A percentile compares a stretch with the other conserved stretches of the same genome.
phyloP scores from a whole-genome alignment of 371 early-diverging fungal species.

The Circinella minor region DNA sequence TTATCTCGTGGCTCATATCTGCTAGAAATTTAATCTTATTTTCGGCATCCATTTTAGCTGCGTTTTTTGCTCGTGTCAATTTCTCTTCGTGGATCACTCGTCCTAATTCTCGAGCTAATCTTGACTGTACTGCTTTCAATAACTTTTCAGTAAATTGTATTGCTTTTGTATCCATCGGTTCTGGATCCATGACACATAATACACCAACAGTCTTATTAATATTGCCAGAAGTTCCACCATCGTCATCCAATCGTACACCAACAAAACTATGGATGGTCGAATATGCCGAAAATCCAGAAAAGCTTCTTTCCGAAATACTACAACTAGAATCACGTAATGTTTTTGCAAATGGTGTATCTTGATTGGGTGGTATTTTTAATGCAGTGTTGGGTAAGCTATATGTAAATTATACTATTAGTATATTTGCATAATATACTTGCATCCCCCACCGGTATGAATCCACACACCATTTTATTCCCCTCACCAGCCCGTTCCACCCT shows the following conservation, averaged over 20 bases:
- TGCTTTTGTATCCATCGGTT: constrained; percentile 18
- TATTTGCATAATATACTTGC: not conserved
- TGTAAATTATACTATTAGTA: not conserved
- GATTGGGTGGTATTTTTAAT: constrained; percentile 10
- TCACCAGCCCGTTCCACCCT: no score
- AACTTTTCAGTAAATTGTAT: constrained; percentile 20
- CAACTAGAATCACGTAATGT: constrained; percentile 14
- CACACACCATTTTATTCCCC: no score
- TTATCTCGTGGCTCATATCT: constrained; percentile 61
- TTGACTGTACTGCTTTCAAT: constrained; percentile 36
- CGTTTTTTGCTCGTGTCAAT: constrained; percentile 51
- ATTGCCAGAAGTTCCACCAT: not conserved
- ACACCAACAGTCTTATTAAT: constrained; percentile 15
- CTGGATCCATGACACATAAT: constrained; percentile 19
- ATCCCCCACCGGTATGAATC: no score
- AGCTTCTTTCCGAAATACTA: constrained; percentile 6
- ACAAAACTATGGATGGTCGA: constrained; percentile 10
- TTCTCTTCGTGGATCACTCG: constrained; percentile 47
- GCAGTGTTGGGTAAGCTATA: constrained; percentile 10
- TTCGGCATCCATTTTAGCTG: constrained; percentile 59
- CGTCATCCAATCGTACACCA: constrained; percentile 18
- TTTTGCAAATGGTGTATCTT: constrained; percentile 18
- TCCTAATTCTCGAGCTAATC: constrained; percentile 53
- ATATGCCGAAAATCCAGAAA: not conserved
- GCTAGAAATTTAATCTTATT: constrained; percentile 67